Evolutionary conservation across 441 rosid genomes (phyloP).

Genomic region (Syzygium malaccense): DNA sequence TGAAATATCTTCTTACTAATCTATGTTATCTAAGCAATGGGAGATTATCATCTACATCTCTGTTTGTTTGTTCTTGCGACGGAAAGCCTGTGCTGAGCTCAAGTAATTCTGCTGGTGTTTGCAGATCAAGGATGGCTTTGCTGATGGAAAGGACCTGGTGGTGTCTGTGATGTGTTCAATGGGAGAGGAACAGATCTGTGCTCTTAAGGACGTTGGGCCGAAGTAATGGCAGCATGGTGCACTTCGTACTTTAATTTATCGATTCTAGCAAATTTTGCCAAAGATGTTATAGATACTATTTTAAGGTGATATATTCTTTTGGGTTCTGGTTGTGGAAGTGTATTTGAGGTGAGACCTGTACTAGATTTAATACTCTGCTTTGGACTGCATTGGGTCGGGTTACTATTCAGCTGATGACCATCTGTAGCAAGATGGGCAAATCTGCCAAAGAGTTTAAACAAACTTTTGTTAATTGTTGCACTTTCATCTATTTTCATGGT

Average conservation of each 20-base stretch:
- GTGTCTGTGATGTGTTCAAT: constrained; percentile 86
- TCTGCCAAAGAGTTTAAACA: not conserved
- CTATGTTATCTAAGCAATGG: not conserved
- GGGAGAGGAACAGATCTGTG: constrained; percentile 98
- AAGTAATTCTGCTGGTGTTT: not conserved
- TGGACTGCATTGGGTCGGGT: not conserved
- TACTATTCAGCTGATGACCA: not conserved
- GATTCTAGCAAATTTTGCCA: not conserved
- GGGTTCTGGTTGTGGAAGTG: not conserved
- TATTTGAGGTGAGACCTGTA: not conserved
- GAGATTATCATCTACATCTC: not conserved
- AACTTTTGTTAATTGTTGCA: not conserved
- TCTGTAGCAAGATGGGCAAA: not conserved
- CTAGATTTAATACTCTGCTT: not conserved
- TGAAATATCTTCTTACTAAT: not conserved
- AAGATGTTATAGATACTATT: not conserved
- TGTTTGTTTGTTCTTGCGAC: not conserved
- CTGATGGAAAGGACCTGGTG: constrained; percentile 74
- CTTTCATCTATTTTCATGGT: not conserved
- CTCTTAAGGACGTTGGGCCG: constrained; percentile 84
- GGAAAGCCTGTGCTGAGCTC: not conserved
- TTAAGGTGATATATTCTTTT: not conserved
- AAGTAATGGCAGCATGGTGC: constrained; percentile 21
- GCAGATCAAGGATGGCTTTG: constrained; percentile 82
- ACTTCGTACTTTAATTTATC: not conserved